phyloP scores from a whole-genome alignment of 345 rosid species.

The Luvunga scandens region DNA sequence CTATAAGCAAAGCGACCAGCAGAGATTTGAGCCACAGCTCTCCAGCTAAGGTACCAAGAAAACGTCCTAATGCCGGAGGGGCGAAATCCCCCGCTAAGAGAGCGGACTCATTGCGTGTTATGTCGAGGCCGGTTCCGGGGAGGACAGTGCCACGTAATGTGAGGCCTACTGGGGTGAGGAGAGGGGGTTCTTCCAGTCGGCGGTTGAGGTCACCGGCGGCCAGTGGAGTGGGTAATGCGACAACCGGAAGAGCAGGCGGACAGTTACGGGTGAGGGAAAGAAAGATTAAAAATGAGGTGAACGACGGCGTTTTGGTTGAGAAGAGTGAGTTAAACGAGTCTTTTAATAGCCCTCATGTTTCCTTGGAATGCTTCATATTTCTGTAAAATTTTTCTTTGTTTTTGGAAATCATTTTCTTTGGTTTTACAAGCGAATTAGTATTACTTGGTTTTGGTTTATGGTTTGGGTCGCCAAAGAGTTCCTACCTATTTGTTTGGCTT shows the following conservation, averaged over 20 bases:
- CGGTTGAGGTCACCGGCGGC: constrained; percentile 40
- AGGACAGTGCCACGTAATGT: constrained; percentile 31
- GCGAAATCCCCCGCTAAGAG: constrained; percentile 30
- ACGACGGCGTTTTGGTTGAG: constrained; percentile 28
- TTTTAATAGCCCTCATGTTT: constrained; percentile 61
- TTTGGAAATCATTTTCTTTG: not conserved
- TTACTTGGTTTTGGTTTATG: not conserved
- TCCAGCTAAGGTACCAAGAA: constrained; percentile 40
- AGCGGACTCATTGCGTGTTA: constrained; percentile 1
- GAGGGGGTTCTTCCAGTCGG: constrained; percentile 27
- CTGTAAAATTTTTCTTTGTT: constrained; percentile 33
- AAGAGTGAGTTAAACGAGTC: constrained; percentile 30
- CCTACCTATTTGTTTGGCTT: not conserved
- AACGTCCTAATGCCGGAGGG: constrained; percentile 33
- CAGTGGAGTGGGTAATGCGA: constrained; percentile 29
- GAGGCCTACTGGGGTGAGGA: constrained; percentile 31
- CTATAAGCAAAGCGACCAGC: constrained; percentile 38
- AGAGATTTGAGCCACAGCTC: constrained; percentile 28
- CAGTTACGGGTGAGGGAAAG: constrained; percentile 10
- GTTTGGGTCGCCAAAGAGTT: not conserved
- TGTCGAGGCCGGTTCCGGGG: constrained; percentile 25
- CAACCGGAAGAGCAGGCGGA: constrained; percentile 23
- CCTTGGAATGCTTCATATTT: constrained; percentile 80
- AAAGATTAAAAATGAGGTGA: constrained; percentile 12
- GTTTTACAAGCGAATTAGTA: not conserved